Base-by-base conservation (phyloP, 1,139 yeast genomes). In the Williopsis jadinii region DNA sequence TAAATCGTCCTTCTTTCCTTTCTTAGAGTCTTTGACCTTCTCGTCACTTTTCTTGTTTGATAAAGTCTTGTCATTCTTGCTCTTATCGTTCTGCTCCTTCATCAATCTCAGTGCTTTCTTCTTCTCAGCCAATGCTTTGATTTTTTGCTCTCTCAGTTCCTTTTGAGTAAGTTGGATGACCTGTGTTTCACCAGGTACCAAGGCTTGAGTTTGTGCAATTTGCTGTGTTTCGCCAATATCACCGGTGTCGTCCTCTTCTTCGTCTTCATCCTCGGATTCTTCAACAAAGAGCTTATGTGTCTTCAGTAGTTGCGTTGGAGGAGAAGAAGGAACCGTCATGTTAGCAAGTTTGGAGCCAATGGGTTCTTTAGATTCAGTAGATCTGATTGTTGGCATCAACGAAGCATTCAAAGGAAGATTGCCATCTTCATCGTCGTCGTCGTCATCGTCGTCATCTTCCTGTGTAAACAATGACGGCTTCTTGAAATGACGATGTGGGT, bases 101-200 rank as follows among this genome's bases (percentile, higher is more conserved):
- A 49, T 19, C 2, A 53, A 37, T 31, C 59, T 45, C 37, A 47
- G 48, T 6, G 42, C 37, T 34, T 46, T 47, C 43, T 51, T 55
- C 43, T 55, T 46, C 5, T 40, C 50, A 10, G 53, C 59, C 11
- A 49, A 34, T 11, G 41, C 50, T 24, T 45, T 44, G 14, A 54
- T 46, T 39, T 40, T 41, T 10, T 40, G 29, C 13, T 32, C 39
- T 8, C 42, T 30, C 14, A 35, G 24, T 14, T n/a, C 26, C 8
- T 9, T 28, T 26, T 19, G 38, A 19, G 24, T 19, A 19, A 6
- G 6, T 19, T 19, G 6, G 24, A 19, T 19, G 24, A 19, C 24
- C 6, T 19, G 24, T 19, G 24, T 19, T 19, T 19, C 24, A 4
- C 6, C 24, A 19, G 24, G 6, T 19, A 19, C 6, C 24, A 19